A percentile compares a stretch with the other conserved stretches of the same genome.
phyloP scores from a whole-genome alignment of 345 rosid genomes.

The Ceriops decandra region DNA sequence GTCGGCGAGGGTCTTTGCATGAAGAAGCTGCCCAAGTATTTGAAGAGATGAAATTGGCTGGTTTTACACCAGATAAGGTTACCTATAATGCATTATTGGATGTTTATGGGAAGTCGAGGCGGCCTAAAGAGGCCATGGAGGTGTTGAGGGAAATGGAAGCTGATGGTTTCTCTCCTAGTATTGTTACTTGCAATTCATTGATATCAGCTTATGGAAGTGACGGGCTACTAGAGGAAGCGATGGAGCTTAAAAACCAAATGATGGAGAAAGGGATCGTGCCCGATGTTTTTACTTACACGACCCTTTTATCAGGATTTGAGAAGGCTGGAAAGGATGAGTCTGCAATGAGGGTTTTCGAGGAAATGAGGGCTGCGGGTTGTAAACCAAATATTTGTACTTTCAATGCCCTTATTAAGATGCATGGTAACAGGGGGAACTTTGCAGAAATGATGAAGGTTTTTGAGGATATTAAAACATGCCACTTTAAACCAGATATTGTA shows the following conservation, averaged over 20 bases:
- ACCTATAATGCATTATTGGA: slow-evolving; percentile 77
- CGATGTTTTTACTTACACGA: slow-evolving; percentile 93
- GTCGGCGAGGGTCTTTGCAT: slow-evolving; percentile 75
- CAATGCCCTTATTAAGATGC: slow-evolving; percentile 91
- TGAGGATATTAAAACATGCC: slow-evolving; percentile 66
- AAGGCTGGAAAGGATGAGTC: slow-evolving; percentile 81
- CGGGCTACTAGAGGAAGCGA: slow-evolving; percentile 69
- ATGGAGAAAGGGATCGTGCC: slow-evolving; percentile 60
- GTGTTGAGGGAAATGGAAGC: slow-evolving; percentile 78
- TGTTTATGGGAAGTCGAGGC: slow-evolving; percentile 87
- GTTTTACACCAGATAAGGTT: slow-evolving; percentile 76
- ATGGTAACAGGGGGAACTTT: slow-evolving; percentile 82
- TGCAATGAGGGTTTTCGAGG: slow-evolving; percentile 69
- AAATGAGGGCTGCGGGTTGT: slow-evolving; percentile 73
- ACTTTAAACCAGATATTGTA: slow-evolving; percentile 71
- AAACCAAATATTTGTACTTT: slow-evolving; percentile 90
- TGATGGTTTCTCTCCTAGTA: slow-evolving; percentile 58
- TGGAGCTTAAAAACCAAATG: slow-evolving; percentile 77
- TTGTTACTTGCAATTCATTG: slow-evolving; percentile 79
- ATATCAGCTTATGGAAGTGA: slow-evolving; percentile 83
- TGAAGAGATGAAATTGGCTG: slow-evolving; percentile 64
- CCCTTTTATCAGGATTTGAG: slow-evolving; percentile 83
- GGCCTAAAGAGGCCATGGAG: slow-evolving; percentile 77
- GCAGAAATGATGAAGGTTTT: slow-evolving; percentile 89
- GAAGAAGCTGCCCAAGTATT: slow-evolving; percentile 75